Evolutionary conservation across 2,329 filamentous ascomycete species (phyloP), one percentile per base, ranked within the genome.

Genomic region (Colletotrichum spinosum): DNA sequence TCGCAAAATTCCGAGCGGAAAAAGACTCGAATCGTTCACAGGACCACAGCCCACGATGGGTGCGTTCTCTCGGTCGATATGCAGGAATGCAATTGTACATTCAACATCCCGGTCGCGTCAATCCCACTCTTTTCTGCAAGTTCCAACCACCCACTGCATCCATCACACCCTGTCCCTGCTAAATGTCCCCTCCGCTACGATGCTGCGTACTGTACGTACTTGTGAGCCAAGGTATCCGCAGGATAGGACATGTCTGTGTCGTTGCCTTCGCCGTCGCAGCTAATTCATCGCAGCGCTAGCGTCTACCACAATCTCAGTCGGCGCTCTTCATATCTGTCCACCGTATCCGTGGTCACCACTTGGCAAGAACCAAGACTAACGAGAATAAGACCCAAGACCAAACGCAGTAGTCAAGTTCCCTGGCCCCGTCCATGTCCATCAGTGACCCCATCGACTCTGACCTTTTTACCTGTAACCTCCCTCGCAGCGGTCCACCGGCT

Each of bases 391-490:
- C 25, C 25, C 25, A 25, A 25, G 25, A 25, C 25, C 25, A 17
- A 3, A 17, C 17, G 17, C 17, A 17, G 25, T 25, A 25, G 25
- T 25, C 25, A 25, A 25, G 25, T 25, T 25, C 25, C 25, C 25
- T 25, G 25, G 25, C 25, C 25, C 25, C 25, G 25, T 25, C 25
- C 25, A 25, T 12, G 15, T 17, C n/a, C 39, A 62, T 45, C 52
- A 34, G 39, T 51, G 59, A 52, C 46, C 59, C 48, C 25, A 5
- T 25, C 25, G 44, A 38, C 42, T 45, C 46, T 45, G 51, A 39
- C 51, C 51, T 65, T 44, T 62, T 49, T 65, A 65, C 58, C 52
- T 65, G 62, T 62, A 62, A 65, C 57, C 39, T 41, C 45, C 48
- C 62, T 61, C 52, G 11, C 42, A 9, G 15, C 25, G 58, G 15